Conservation (phyloP, 441 rosid species). For the Melianthus villosus region DNA sequence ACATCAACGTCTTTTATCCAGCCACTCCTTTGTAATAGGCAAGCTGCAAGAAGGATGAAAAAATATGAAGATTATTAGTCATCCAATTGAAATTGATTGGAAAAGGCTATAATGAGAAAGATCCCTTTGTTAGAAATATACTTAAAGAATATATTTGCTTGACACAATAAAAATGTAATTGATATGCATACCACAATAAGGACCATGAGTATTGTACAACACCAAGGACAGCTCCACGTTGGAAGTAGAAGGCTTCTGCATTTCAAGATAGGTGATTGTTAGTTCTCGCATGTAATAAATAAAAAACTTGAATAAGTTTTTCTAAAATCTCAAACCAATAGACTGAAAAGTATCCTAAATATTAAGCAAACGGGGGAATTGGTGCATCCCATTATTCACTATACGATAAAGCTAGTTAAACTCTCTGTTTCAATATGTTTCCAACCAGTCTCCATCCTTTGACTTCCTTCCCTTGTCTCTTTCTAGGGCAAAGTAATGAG, state of each 20-base stretch:
- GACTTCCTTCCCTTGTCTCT: too few species aligned
- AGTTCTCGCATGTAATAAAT: too few species aligned
- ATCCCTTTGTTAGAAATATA: background rate
- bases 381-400: too few species aligned
- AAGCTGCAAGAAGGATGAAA: slow-evolving; percentile 32
- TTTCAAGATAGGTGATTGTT: slow-evolving; percentile 2
- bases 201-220: slow-evolving; percentile 60
- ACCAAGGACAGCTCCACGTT: slow-evolving; percentile 57
- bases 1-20: slow-evolving; percentile 80
- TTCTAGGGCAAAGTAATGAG: too few species aligned
- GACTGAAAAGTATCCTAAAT: background rate
- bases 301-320: background rate
- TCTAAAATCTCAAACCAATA: background rate
- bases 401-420: too few species aligned
- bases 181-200: slow-evolving; percentile 55
- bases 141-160: background rate
- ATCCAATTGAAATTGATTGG: background rate
- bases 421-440: too few species aligned
- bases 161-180: slow-evolving; percentile 8
- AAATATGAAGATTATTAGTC: background rate
- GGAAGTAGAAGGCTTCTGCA: slow-evolving; percentile 46
- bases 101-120: slow-evolving; percentile 1
- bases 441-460: too few species aligned
- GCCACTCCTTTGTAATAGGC: slow-evolving; percentile 77
- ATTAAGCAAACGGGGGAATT: too few species aligned